Evolutionary conservation across 2,329 filamentous ascomycete genomes (phyloP).

Genomic region (Penicillium sp.): DNA sequence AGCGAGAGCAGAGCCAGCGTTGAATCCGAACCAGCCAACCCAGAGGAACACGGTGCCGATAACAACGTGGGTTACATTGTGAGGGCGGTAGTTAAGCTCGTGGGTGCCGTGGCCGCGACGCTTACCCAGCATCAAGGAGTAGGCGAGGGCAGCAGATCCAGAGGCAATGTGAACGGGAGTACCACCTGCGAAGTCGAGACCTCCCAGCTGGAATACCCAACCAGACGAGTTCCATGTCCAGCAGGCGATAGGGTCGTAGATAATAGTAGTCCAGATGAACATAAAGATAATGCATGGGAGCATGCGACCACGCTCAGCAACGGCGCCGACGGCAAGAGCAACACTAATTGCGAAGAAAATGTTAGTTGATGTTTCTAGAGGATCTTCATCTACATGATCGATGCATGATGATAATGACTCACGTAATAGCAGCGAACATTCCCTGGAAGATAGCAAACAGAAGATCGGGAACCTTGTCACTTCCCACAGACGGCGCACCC

Average conservation of each 20-base stretch:
- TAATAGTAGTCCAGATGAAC: conserved; percentile 85
- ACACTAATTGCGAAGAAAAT: conserved; percentile 51
- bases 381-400: background rate
- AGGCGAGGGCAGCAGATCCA: conserved; percentile 78
- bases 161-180: conserved; percentile 88
- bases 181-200: conserved; percentile 84
- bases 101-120: conserved; percentile 79
- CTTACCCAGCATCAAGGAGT: conserved; percentile 88
- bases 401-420: conserved; percentile 40
- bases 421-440: conserved; percentile 72
- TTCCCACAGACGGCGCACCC: conserved; percentile 71
- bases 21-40: conserved; percentile 96
- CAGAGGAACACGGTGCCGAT: conserved; percentile 91
- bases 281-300: conserved; percentile 87
- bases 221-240: conserved; percentile 89
- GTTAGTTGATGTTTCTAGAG: conserved; percentile 29
- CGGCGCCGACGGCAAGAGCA: conserved; percentile 77
- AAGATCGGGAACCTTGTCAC: conserved; percentile 71
- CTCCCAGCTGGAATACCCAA: conserved; percentile 77
- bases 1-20: conserved; percentile 75
- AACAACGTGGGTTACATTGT: conserved; percentile 90
- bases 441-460: conserved; percentile 73
- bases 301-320: conserved; percentile 84
- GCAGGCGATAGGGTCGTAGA: conserved; percentile 91
- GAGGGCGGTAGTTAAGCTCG: conserved; percentile 85